These are phyloP conservation scores for Apiospora kogelbergensis DNA, from an alignment of 2,329 filamentous ascomycete species.

Conservation along the genomic window DNA sequence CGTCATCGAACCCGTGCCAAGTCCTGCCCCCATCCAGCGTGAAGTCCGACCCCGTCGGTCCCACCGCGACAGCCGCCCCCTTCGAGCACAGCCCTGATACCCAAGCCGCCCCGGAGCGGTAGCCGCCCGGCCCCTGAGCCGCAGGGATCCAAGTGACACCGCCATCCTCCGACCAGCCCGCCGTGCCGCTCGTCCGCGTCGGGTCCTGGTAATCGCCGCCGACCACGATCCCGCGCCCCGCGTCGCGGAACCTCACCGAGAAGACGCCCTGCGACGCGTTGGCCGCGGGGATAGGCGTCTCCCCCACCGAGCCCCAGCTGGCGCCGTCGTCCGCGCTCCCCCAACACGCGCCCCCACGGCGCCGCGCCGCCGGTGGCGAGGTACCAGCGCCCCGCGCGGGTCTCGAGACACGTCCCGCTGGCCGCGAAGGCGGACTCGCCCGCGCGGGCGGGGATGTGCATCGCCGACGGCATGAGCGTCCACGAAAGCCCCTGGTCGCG, in stretches of 20 bases:
- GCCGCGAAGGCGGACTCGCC: conserved; percentile 34
- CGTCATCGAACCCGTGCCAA: conserved; percentile 30
- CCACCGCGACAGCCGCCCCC: conserved; percentile 29
- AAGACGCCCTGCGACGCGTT: conserved; percentile 29
- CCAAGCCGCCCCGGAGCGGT: conserved; percentile 32
- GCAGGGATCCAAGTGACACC: conserved; percentile 29
- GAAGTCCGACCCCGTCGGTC: conserved; percentile 32
- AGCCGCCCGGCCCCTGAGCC: conserved; percentile 28
- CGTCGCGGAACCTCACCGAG: conserved; percentile 32
- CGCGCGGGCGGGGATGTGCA: conserved; percentile 25
- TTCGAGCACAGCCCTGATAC: conserved; percentile 21
- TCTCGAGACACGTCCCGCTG: conserved; percentile 33
- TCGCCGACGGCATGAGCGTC: conserved; percentile 21
- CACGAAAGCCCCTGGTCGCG: conserved; percentile 29
- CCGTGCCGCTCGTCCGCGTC: conserved; percentile 18
- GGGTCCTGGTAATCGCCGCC: conserved; percentile 31
- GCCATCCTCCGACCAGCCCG: conserved; percentile 32
- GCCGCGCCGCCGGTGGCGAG: conserved; percentile 28
- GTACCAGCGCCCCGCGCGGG: conserved; percentile 29
- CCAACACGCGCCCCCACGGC: conserved; percentile 26
- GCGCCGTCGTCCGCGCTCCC: conserved; percentile 23
- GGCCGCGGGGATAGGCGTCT: conserved; percentile 27
- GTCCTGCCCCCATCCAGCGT: conserved; percentile 29
- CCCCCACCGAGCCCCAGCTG: conserved; percentile 25
- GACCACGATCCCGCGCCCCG: conserved; percentile 27